Conservation (phyloP, 2,329 filamentous ascomycete genomes). For the Dactylonectria estremocensis region DNA sequence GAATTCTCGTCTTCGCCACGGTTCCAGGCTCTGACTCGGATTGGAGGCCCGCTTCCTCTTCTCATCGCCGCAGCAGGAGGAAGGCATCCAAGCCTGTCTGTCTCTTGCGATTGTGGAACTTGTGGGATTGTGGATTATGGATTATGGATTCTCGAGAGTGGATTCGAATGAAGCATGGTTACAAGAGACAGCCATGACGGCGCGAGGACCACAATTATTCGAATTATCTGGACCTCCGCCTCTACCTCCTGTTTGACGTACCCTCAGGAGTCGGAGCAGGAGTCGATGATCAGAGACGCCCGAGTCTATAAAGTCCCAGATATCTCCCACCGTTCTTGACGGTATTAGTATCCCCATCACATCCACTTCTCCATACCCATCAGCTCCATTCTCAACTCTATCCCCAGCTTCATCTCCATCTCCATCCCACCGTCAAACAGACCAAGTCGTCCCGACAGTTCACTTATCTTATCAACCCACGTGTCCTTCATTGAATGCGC, state of each 20-base stretch:
- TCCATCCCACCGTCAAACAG: too few relatives aligned
- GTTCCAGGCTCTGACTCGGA: slow-evolving; percentile 44
- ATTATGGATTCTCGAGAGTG: neutral
- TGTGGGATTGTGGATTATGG: slow-evolving; percentile 10
- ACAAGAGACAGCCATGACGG: slow-evolving; percentile 11
- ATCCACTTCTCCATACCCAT: neutral
- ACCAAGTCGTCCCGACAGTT: slow-evolving; percentile 6
- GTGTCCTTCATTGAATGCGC: slow-evolving; percentile 32
- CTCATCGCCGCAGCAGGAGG: slow-evolving; percentile 35
- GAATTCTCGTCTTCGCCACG: slow-evolving; percentile 42
- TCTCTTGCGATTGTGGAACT: neutral
- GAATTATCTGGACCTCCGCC: slow-evolving; percentile 16
- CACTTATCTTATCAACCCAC: slow-evolving; percentile 5
- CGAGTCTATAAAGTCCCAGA: slow-evolving; percentile 53
- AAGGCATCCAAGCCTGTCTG: slow-evolving; percentile 22
- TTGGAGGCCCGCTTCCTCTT: slow-evolving; percentile 34
- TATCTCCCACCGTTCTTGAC: slow-evolving; percentile 59
- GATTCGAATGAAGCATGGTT: neutral
- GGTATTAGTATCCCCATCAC: slow-evolving; percentile 47
- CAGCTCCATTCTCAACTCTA: slow-evolving; percentile 37
- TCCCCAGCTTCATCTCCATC: slow-evolving; percentile 27
- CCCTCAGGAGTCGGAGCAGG: slow-evolving; percentile 37
- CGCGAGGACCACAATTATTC: slow-evolving; percentile 22
- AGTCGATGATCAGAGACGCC: slow-evolving; percentile 24
- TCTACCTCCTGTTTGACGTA: slow-evolving; percentile 30